phyloP scores from a whole-genome alignment of 768 basidiomycete species.

The button mushroom (Agaricus bisporus) region DNA sequence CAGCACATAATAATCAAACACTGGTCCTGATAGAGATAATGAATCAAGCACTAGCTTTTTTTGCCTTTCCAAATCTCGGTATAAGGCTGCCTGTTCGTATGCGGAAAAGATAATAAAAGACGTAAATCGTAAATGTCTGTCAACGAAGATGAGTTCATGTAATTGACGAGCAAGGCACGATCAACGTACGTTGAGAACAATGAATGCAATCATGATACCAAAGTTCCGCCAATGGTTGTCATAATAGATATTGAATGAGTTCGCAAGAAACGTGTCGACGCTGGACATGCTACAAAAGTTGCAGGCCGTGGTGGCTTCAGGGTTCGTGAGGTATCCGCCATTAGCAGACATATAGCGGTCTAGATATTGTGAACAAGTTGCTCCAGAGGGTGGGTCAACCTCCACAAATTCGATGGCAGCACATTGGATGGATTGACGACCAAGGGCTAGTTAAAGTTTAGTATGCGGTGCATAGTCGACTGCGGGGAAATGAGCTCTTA shows the following conservation, averaged over 20 bases:
- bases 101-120: slow-evolving; percentile 48
- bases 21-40: background rate
- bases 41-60: slow-evolving; percentile 12
- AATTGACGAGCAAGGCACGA: background rate
- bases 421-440: slow-evolving; percentile 39
- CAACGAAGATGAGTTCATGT: background rate
- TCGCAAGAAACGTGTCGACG: slow-evolving; percentile 51
- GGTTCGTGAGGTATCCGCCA: slow-evolving; percentile 55
- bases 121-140: slow-evolving; percentile 33
- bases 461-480: too few species aligned
- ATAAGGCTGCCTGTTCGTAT: slow-evolving; percentile 29
- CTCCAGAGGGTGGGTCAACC: slow-evolving; percentile 46
- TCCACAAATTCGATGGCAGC: slow-evolving; percentile 43
- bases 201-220: slow-evolving; percentile 43
- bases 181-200: slow-evolving; percentile 41
- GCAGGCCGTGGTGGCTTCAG: slow-evolving; percentile 47
- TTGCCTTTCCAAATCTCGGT: slow-evolving; percentile 18
- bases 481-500: slow-evolving; percentile 13
- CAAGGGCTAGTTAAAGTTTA: slow-evolving; percentile 28
- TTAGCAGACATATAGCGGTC: slow-evolving; percentile 36
- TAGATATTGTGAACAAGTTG: slow-evolving; percentile 50
- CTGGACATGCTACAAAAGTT: slow-evolving; percentile 52
- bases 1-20: background rate
- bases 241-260: slow-evolving; percentile 52
- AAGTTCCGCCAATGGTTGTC: slow-evolving; percentile 47